Evolutionary conservation across 108 stramenopile genomes (phyloP).

Genomic region (Aureococcus anophagefferens): DNA sequence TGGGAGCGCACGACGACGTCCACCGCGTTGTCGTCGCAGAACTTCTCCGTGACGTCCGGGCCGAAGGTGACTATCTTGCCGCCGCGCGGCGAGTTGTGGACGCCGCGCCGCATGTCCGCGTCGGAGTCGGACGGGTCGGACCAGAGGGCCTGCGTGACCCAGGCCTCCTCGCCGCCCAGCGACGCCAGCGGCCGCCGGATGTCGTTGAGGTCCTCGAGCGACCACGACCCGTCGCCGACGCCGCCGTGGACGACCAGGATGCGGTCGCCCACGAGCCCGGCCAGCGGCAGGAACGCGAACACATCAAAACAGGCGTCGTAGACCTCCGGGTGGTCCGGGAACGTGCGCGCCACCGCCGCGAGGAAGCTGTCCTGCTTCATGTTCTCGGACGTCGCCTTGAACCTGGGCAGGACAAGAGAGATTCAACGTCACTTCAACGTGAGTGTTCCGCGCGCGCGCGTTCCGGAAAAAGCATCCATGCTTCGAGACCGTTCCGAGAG

Average conservation of each 20-base stretch:
- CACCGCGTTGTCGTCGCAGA: conserved; percentile 40
- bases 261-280: conserved; percentile 26
- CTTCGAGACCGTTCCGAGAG: no score
- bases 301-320: conserved; percentile 17
- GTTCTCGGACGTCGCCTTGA: no score
- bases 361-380: no score
- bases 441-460: no score
- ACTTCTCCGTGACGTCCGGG: conserved; percentile 46
- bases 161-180: conserved; percentile 37
- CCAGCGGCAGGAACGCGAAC: conserved; percentile 19
- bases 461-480: no score
- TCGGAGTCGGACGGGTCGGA: conserved; percentile 34
- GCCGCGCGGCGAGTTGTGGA: conserved; percentile 33
- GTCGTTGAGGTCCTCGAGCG: conserved; percentile 38
- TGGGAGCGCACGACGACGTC: conserved; percentile 51
- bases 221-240: not conserved
- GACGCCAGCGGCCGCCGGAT: conserved; percentile 6
- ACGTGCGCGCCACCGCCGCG: no score
- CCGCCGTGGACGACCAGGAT: conserved; percentile 16
- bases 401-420: no score
- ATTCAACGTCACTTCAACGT: no score
- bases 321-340: not conserved
- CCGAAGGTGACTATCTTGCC: conserved; percentile 54
- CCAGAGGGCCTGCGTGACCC: conserved; percentile 37
- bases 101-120: conserved; percentile 24